Conservation (phyloP, 2,329 filamentous ascomycete genomes). For the Periconia sp. region DNA sequence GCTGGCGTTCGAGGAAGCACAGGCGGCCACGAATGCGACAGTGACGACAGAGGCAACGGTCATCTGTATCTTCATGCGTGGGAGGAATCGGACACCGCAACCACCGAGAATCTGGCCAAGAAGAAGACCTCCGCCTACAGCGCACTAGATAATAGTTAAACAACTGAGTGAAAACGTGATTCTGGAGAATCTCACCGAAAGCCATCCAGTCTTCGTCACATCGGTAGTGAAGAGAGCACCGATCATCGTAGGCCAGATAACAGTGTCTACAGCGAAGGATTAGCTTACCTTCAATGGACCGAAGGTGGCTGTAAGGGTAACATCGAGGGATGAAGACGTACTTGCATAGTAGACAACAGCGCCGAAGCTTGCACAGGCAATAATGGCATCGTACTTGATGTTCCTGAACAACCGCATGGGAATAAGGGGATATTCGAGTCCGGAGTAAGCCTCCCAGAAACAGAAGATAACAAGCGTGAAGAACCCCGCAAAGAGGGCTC, state of each 20-base stretch:
- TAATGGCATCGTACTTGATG: constrained; percentile 37
- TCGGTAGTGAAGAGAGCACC: constrained; percentile 27
- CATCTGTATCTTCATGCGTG: constrained; percentile 29
- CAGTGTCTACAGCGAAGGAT: constrained; percentile 18
- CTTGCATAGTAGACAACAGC: constrained; percentile 29
- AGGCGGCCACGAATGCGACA: constrained; percentile 26
- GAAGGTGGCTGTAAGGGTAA: constrained; percentile 30
- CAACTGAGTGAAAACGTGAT: neutral
- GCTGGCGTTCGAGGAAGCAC: constrained; percentile 16
- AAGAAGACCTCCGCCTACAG: constrained; percentile 34
- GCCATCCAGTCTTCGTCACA: constrained; percentile 32
- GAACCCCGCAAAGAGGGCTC: constrained; percentile 41
- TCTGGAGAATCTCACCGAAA: constrained; percentile 14
- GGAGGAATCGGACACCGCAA: constrained; percentile 27
- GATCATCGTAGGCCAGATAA: constrained; percentile 42
- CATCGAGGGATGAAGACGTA: too few relatives aligned
- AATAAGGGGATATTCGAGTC: constrained; percentile 39
- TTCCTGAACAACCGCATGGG: constrained; percentile 28
- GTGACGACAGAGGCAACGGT: constrained; percentile 20
- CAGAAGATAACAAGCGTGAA: constrained; percentile 39
- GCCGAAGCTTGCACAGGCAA: constrained; percentile 39
- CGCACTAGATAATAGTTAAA: too few relatives aligned
- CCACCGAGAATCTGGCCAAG: constrained; percentile 37
- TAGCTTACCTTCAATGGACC: constrained; percentile 34
- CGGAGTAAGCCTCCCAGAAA: constrained; percentile 34